Base-by-base conservation (phyloP, 1,284 basidiomycete genomes). In the Malassezia sympodialis region DNA sequence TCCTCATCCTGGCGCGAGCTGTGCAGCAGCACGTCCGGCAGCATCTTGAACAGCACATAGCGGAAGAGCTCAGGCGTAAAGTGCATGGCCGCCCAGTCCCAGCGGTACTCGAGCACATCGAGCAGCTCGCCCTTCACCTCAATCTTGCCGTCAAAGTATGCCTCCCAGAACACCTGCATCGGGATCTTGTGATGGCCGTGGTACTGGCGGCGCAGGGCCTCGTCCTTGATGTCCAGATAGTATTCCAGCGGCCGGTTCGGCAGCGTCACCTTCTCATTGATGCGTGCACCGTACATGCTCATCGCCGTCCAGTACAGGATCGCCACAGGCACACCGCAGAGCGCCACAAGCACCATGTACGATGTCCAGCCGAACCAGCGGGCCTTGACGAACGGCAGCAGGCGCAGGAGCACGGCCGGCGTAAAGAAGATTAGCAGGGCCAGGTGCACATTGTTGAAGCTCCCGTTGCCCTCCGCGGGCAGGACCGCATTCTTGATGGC, bases 91-190 rank as follows among this genome's bases (percentile, higher is more conserved):
- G 89, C 84, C 88, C 90, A 98, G 79, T 96, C 93, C 71, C 93
- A 88, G 61, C 93, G 84, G 69, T 88, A 84, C 77, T 98, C 94
- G 79, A 98, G 79, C 51, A 89, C 82, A 44, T 96, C 90, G 64
- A 96, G 80, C 48, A 96, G 84, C 73, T 96, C 90, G 60, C 87
- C 90, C 60, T 96, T 96, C 76, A 96, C 86, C 61, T 96, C 90
- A 60, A 93, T 84, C 79, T 96, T 96, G 61, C 85, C 85, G 59
- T 93, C 90, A 77, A 99, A 96, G 79, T 88, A 98, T 61, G 89
- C 88, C 79, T 98, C 94, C 76, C 98, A 86, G 81, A 96, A 94
- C 63, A 87, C 78, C 78, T 98, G 90, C 85, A 96, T 94, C 46
- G 91, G 91, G 62, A 98, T 96, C 78, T 96, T 96, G 75, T 85